These are phyloP conservation scores for Cutaneotrichosporon dermatis DNA, from an alignment of 1,284 basidiomycete genomes.

Conservation along the genomic window DNA sequence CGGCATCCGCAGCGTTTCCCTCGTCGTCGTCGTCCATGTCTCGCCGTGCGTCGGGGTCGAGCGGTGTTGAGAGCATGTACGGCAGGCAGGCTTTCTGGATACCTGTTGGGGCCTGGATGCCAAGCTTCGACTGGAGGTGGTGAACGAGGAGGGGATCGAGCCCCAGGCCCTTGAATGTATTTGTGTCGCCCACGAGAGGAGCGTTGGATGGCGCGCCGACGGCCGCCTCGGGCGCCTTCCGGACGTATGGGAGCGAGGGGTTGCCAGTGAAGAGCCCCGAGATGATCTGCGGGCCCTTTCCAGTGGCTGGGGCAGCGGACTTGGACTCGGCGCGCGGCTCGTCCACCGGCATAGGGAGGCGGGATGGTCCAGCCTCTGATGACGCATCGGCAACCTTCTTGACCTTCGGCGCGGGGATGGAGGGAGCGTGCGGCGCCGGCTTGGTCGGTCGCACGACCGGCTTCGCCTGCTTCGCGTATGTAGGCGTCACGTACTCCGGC, in stretches of 20 bases:
- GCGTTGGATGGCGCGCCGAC: conserved; percentile 71
- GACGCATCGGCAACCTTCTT: not conserved
- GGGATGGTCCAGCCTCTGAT: conserved; percentile 22
- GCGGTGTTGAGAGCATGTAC: conserved; percentile 56
- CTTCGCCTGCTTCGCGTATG: not conserved
- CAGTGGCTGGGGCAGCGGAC: conserved; percentile 6
- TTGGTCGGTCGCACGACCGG: conserved; percentile 4
- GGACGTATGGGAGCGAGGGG: conserved; percentile 25
- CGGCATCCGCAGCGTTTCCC: conserved; percentile 5
- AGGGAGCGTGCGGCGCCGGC: conserved; percentile 1
- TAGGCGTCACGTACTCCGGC: not conserved
- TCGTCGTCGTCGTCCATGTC: conserved; percentile 8
- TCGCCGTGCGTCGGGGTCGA: conserved; percentile 34
- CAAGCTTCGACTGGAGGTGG: conserved; percentile 77
- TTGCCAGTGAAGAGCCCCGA: conserved; percentile 82
- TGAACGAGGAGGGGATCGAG: conserved; percentile 74
- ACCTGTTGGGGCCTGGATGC: conserved; percentile 78
- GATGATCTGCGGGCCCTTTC: conserved; percentile 61
- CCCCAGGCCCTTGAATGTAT: conserved; percentile 69
- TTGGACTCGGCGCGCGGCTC: not conserved
- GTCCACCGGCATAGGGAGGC: conserved; percentile 5
- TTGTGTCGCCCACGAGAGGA: conserved; percentile 61
- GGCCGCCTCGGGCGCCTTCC: conserved; percentile 6
- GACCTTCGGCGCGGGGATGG: conserved; percentile 36
- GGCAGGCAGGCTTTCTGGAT: conserved; percentile 83